Conservation (phyloP, 1,284 basidiomycete genomes). For the Sparassis latifolia region DNA sequence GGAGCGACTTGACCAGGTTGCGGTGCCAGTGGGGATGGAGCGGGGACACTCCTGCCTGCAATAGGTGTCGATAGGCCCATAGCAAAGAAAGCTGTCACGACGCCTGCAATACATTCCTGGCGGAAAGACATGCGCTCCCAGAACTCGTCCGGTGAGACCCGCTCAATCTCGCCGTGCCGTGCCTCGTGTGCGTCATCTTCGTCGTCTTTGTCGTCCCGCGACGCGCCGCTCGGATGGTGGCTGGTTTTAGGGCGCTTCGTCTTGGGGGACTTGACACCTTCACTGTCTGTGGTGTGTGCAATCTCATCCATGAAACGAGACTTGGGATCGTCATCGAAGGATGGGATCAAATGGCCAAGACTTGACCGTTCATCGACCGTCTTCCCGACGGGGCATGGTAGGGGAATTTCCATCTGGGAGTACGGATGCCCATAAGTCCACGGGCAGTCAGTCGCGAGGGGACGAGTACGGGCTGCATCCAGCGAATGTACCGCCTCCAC, state of each 20-base stretch:
- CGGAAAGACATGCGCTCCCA: conserved; percentile 94
- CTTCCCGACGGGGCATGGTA: conserved; percentile 44
- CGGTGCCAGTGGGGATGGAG: conserved; percentile 39
- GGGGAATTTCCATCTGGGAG: conserved; percentile 45
- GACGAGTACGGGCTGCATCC: conserved; percentile 23
- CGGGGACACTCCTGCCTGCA: conserved; percentile 11
- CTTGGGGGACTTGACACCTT: conserved; percentile 53
- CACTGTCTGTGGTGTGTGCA: conserved; percentile 59
- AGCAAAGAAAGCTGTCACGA: conserved; percentile 86
- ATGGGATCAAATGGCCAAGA: conserved; percentile 75
- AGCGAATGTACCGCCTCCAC: conserved; percentile 65
- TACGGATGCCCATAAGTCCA: conserved; percentile 82
- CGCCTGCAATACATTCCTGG: conserved; percentile 83
- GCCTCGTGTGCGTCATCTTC: conserved; percentile 12
- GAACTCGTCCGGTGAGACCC: conserved; percentile 70
- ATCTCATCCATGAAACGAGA: conserved; percentile 87
- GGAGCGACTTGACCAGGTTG: conserved; percentile 56
- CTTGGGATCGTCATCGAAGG: conserved; percentile 91
- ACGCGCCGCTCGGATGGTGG: conserved; percentile 8
- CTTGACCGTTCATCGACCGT: conserved; percentile 27
- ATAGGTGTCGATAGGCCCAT: conserved; percentile 32
- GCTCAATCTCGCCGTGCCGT: conserved; percentile 42
- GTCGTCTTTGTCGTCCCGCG: conserved; percentile 12
- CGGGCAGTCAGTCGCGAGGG: conserved; percentile 13
- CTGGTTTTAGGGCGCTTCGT: conserved; percentile 42